Evolutionary conservation across 352 stramenopile genomes (phyloP).

Genomic region (Phytophthora litchii): DNA sequence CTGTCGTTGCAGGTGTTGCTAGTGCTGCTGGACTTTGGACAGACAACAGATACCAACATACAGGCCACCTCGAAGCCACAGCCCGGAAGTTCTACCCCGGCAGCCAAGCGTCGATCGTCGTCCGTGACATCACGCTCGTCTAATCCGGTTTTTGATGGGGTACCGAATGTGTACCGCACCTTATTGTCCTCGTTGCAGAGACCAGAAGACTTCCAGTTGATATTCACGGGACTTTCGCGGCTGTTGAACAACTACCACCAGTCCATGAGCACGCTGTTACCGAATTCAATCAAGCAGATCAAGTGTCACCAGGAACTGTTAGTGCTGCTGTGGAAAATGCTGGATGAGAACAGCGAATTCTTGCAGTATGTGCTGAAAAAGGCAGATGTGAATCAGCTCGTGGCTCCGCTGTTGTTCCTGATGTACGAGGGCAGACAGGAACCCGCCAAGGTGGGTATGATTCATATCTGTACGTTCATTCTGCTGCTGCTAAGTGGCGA

Average conservation of each 20-base stretch:
- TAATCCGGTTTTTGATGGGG: conserved; percentile 44
- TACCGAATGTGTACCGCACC: conserved; percentile 72
- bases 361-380: conserved; percentile 94
- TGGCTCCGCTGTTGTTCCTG: conserved; percentile 86
- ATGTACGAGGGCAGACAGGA: conserved; percentile 96
- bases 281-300: conserved; percentile 93
- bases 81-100: conserved; percentile 42
- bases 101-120: conserved; percentile 32
- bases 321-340: conserved; percentile 97
- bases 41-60: conserved; percentile 55
- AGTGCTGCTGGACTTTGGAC: conserved; percentile 94
- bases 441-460: conserved; percentile 93
- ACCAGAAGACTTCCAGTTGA: conserved; percentile 91
- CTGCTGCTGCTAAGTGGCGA: conserved; percentile 97
- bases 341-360: conserved; percentile 98
- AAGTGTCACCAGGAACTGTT: conserved; percentile 98
- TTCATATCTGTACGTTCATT: conserved; percentile 99
- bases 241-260: conserved; percentile 98
- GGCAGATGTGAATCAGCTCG: conserved; percentile 93
- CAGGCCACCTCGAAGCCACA: conserved; percentile 60
- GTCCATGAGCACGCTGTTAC: conserved; percentile 93
- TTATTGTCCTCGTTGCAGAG: conserved; percentile 73
- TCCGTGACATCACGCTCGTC: conserved; percentile 33
- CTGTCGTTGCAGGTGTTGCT: conserved; percentile 93
- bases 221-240: conserved; percentile 94